Evolutionary conservation across 2,329 filamentous ascomycete genomes (phyloP), one percentile per base, ranked within the genome.

Genomic region (Zelopaecilomyces penicillatus): DNA sequence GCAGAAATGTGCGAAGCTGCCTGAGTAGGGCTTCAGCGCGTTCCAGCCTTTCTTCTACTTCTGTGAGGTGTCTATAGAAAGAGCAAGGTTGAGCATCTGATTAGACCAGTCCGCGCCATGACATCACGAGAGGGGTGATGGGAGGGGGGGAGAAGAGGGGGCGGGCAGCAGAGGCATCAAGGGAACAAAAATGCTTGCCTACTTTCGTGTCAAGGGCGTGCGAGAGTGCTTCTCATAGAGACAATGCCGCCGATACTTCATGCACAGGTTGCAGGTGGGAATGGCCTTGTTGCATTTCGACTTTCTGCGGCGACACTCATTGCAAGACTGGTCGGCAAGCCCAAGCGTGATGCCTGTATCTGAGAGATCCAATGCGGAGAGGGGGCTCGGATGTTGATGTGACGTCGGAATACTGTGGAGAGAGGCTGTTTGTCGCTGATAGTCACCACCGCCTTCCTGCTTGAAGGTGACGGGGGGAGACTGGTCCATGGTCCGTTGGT

Each of bases 181-280:
- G 36, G 42, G 11, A 30, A 9, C 7, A 40, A 36, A 7, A 44
- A 29, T 26, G 10, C 10, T 12, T 9, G 37, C 62, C 36, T 63
- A 65, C 61, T 65, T 71, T 37, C 71, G 60, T 5, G 70, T 74
- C 47, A 74, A 56, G 5, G 70, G 70, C 9, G 70, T 74, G 37
- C 65, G 62, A n/a, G 63, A 61, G 41, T 71, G 65, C 49, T 67
- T 70, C 51, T 74, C 70, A 45, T 74, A 74, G 5, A 71, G 56
- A 47, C 71, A 74, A 47, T 69, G 65, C 10, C 70, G 57, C 36
- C 65, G 60, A 50, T 70, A 69, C 45, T 65, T 66, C 39, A 62
- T 53, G 51, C 69, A 74, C 11, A 65, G 53, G 34, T 60, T 57
- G 47, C 66, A 69, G 4, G 57, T 64, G 8, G 66, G 66, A 30